phyloP scores from a whole-genome alignment of 2,329 filamentous ascomycete genomes.

The Fusarium metavorans region DNA sequence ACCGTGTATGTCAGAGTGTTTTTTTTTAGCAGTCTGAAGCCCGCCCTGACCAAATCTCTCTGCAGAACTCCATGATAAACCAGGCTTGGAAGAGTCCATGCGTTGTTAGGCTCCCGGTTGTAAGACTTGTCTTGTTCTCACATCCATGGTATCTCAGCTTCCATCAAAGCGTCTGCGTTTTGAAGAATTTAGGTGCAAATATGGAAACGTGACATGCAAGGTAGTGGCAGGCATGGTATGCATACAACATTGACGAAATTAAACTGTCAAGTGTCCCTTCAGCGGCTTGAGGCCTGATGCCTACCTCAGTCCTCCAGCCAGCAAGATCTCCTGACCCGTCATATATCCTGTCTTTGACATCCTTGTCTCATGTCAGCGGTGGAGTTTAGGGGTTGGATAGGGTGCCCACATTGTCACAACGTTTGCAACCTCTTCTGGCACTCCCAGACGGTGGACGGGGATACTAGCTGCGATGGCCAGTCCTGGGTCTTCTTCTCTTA shows the following conservation, averaged over 20 bases:
- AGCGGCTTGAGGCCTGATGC: neutral
- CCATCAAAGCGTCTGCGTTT: neutral
- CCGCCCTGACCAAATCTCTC: neutral
- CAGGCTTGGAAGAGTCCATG: too few species aligned
- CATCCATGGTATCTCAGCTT: neutral
- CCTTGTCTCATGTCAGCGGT: slow-evolving; percentile 3
- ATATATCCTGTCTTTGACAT: slow-evolving; percentile 34
- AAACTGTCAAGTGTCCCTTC: neutral
- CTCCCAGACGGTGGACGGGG: slow-evolving; percentile 50
- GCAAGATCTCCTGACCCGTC: slow-evolving; percentile 27
- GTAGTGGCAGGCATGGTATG: neutral
- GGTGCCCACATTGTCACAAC: slow-evolving; percentile 50
- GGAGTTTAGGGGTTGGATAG: neutral
- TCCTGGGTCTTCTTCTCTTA: slow-evolving; percentile 48
- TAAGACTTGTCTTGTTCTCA: neutral
- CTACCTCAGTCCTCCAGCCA: slow-evolving; percentile 25
- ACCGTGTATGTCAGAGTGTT: neutral
- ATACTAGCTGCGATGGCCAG: slow-evolving; percentile 50
- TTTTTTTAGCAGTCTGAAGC: neutral
- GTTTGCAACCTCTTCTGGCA: slow-evolving; percentile 51
- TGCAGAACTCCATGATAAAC: neutral
- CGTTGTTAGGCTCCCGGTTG: neutral
- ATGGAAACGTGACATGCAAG: neutral
- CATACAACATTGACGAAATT: neutral
- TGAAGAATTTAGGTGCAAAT: neutral